Evolutionary conservation across 1,139 yeast species (phyloP).

Genomic region (Sugiyamaella paludigena): DNA sequence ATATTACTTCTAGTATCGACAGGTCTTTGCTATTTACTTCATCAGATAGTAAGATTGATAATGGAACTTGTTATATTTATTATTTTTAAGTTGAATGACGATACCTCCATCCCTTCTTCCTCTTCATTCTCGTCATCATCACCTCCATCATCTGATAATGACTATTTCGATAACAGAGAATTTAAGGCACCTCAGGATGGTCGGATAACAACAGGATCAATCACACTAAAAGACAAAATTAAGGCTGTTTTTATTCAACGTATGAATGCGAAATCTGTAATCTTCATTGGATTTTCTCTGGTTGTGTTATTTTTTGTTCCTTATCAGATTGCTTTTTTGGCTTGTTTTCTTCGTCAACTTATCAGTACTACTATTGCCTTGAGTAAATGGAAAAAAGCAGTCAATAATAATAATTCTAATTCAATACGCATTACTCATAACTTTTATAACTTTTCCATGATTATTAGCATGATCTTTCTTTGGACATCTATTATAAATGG

Average conservation of each 20-base stretch:
- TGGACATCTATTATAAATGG: constrained; percentile 37
- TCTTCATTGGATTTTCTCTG: neutral
- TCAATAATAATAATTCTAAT: neutral
- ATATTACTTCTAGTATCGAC: constrained; percentile 51
- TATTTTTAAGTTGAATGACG: too few relatives aligned
- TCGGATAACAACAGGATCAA: too few relatives aligned
- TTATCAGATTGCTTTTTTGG: constrained; percentile 34
- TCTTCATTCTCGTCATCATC: too few relatives aligned
- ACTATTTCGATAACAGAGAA: too few relatives aligned
- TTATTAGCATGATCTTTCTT: constrained; percentile 30
- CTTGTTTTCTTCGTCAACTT: constrained; percentile 43
- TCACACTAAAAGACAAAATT: too few relatives aligned
- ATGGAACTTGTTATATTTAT: neutral
- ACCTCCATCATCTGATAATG: too few relatives aligned
- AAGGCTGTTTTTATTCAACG: too few relatives aligned
- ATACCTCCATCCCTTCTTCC: too few relatives aligned
- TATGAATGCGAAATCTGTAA: too few relatives aligned
- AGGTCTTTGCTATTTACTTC: constrained; percentile 42
- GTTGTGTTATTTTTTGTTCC: constrained; percentile 27
- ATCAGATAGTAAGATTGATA: constrained; percentile 25
- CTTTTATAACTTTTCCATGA: constrained; percentile 20
- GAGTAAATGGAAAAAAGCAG: neutral
- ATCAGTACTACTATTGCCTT: constrained; percentile 15
- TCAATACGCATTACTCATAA: constrained; percentile 6
- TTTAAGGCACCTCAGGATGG: too few relatives aligned